phyloP scores from a whole-genome alignment of 225 moss, liverwort and hornwort genomes.

The Climacium dendroides region DNA sequence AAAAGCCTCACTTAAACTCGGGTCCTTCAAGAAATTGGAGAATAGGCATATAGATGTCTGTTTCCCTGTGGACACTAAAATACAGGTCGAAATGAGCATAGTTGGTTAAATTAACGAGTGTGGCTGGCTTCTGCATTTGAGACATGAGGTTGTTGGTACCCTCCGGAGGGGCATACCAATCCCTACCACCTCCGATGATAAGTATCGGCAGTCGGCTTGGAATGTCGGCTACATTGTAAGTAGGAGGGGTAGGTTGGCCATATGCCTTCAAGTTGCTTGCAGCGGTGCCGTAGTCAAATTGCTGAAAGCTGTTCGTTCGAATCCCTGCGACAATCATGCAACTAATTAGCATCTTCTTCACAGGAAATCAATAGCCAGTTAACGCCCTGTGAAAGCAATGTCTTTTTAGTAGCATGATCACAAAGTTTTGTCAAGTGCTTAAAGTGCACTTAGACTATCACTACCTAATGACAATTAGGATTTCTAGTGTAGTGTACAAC shows the following conservation, averaged over 20 bases:
- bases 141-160: conserved; percentile 2
- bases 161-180: conserved; percentile 36
- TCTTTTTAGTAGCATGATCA: too few species aligned
- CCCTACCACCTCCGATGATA: conserved; percentile 21
- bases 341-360: not conserved
- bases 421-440: not conserved
- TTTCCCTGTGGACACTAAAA: conserved; percentile 19
- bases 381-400: not conserved
- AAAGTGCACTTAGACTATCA: not conserved
- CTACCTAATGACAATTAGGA: not conserved
- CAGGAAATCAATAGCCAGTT: not conserved
- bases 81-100: conserved; percentile 45
- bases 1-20: not conserved
- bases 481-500: not conserved
- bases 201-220: conserved; percentile 18
- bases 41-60: conserved; percentile 20
- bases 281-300: conserved; percentile 21
- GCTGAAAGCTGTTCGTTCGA: conserved; percentile 22
- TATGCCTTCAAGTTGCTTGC: conserved; percentile 8
- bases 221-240: conserved; percentile 16
- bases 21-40: conserved; percentile 29
- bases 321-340: conserved; percentile 7
- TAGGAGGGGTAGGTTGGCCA: conserved; percentile 20
- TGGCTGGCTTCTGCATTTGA: conserved; percentile 1
- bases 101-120: not conserved